Conservation (phyloP, 345 rosid genomes). For the Sisymbrium altissimum region DNA sequence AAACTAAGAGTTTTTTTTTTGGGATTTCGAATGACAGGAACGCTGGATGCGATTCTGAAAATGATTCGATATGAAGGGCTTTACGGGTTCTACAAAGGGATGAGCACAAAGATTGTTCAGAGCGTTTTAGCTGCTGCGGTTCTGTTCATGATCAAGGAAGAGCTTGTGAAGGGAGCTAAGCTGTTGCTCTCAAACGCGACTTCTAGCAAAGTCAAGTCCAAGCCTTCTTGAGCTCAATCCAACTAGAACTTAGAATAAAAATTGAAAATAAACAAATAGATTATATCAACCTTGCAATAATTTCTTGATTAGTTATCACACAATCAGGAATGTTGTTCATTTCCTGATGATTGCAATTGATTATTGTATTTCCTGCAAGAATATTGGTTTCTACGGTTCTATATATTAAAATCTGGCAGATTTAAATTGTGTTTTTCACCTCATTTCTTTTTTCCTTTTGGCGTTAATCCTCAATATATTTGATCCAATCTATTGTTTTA, state of each 20-base stretch:
- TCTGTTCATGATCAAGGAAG: conserved; percentile 91
- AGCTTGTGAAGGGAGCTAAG: conserved; percentile 71
- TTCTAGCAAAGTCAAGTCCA: conserved; percentile 29
- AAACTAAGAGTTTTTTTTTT: background rate
- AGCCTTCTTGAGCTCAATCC: conserved; percentile 20
- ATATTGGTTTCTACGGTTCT: background rate
- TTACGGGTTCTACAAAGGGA: conserved; percentile 87
- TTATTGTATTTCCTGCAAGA: conserved; percentile 12
- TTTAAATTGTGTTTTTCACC: background rate
- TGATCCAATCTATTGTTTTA: background rate
- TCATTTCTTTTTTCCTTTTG: background rate
- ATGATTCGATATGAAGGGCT: conserved; percentile 85
- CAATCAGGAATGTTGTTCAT: background rate
- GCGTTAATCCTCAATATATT: background rate
- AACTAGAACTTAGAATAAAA: conserved; percentile 18
- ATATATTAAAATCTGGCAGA: background rate
- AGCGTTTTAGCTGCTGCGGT: conserved; percentile 94
- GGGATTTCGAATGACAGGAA: conserved; percentile 43
- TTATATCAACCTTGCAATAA: background rate
- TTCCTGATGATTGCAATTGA: conserved; percentile 10
- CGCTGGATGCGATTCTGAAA: conserved; percentile 78
- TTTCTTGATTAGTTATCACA: conserved; percentile 5
- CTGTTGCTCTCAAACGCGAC: conserved; percentile 44
- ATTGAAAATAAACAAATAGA: conserved; percentile 10
- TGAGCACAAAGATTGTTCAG: conserved; percentile 86